Evolutionary conservation across 2,329 filamentous ascomycete genomes (phyloP), one percentile per base, ranked within the genome.

Genomic region (Pseudodiploospora longispora): DNA sequence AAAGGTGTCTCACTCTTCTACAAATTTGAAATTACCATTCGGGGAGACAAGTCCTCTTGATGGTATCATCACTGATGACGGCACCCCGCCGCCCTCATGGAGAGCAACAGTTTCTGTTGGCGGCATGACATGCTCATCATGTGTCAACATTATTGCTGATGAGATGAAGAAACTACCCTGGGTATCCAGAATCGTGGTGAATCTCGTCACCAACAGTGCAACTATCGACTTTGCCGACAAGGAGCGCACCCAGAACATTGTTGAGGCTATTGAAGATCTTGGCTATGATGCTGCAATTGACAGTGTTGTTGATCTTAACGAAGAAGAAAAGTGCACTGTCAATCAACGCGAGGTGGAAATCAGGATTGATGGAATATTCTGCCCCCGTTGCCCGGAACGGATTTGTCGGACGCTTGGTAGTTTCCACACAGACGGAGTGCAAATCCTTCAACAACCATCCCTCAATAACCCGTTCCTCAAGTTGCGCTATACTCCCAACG

Each of bases 101-200:
- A 63, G 69, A 34, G 75, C 70, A 2, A 72, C 66, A 1, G 50
- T 81, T n/a, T 76, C 80, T 19, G 72, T 89, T 35, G 78, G 74
- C 29, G 84, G 84, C 42, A 87, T 89, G 83, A 86, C 80, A 4
- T 88, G 85, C 58, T 78, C 80, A 10, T 74, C 82, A 9, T 89
- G 85, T 55, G 72, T 73, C 42, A 82, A 81, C 55, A 70, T 72
- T 34, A 77, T 88, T 52, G 80, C 75, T 9, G 65, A 73, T 6
- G 75, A 76, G 49, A 61, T 88, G 33, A 65, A 75, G 38, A 75
- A 78, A 48, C 51, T 56, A 27, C 69, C 75, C 5, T 83, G 75
- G 68, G 67, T 87, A 28, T 67, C 70, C 40, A 72, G 75, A 5
- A 70, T 77, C 35, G 67, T 67, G 1, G 76, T 88, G 53, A 85